These are phyloP conservation scores for Alternaria panax DNA, from an alignment of 2,329 filamentous ascomycete genomes.

Conservation along the genomic window DNA sequence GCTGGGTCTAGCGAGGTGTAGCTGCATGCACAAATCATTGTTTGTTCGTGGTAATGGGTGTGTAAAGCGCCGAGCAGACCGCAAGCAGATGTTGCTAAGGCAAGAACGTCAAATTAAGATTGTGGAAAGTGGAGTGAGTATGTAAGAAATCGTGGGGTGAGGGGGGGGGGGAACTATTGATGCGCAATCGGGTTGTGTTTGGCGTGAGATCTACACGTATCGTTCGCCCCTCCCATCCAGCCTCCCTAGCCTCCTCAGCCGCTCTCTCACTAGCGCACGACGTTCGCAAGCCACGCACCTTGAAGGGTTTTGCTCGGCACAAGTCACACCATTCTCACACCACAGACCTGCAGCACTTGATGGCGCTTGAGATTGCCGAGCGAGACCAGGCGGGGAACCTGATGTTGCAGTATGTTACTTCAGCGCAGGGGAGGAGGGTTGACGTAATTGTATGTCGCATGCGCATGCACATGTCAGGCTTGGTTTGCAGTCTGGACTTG, in stretches of 20 bases:
- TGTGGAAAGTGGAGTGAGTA: not conserved
- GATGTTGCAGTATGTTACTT: constrained; percentile 58
- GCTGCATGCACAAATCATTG: not conserved
- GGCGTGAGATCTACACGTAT: not conserved
- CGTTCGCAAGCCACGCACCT: not conserved
- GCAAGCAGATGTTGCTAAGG: not conserved
- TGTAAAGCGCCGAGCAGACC: not conserved
- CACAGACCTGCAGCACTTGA: not conserved
- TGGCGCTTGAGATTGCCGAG: constrained; percentile 43
- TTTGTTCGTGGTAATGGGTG: not conserved
- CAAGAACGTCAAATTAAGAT: not conserved
- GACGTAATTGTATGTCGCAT: constrained; percentile 54
- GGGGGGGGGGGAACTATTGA: not conserved
- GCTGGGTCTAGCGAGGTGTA: not conserved
- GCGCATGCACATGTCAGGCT: not conserved
- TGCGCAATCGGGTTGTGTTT: not conserved
- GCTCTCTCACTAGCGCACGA: not conserved
- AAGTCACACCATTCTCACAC: not conserved
- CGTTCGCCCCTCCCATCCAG: not conserved
- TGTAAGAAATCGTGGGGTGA: not conserved
- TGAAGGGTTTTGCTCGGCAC: not conserved
- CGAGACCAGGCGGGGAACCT: constrained; percentile 60
- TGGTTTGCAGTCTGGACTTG: not conserved
- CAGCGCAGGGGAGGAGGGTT: constrained; percentile 43
- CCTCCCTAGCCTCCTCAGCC: not conserved